These are phyloP conservation scores for Coprinellus micaceus DNA, from an alignment of 768 basidiomycete genomes.

Conservation along the genomic window DNA sequence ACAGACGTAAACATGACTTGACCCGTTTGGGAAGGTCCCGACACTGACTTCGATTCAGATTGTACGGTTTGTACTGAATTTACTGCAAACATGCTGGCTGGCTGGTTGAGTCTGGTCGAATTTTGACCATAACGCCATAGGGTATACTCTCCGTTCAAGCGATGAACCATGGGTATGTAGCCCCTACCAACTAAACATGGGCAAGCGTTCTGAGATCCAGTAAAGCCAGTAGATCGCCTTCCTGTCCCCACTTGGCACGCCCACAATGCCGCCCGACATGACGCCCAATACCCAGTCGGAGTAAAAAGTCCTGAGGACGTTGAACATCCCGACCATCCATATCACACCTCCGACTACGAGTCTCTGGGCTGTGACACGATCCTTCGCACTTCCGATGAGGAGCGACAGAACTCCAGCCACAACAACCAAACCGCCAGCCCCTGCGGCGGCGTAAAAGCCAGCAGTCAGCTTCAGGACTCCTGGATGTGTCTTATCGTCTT, in stretches of 20 bases:
- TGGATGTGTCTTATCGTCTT: constrained; percentile 7
- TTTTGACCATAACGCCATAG: not conserved
- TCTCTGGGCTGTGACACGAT: not conserved
- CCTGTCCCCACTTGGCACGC: constrained; percentile 12
- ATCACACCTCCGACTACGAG: constrained; percentile 4
- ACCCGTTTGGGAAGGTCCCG: no score
- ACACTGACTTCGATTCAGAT: no score
- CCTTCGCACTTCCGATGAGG: not conserved
- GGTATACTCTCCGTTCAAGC: not conserved
- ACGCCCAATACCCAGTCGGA: constrained; percentile 15
- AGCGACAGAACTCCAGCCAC: not conserved
- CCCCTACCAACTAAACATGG: constrained; percentile 11
- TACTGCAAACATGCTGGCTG: no score
- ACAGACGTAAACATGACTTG: no score
- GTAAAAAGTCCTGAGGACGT: constrained; percentile 13
- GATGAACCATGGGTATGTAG: not conserved
- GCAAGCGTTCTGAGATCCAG: constrained; percentile 9
- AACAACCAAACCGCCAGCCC: not conserved
- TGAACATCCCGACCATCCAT: constrained; percentile 9
- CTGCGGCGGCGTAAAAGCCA: constrained; percentile 11
- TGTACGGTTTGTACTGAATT: no score
- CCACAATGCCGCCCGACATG: constrained; percentile 11
- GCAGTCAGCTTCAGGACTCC: constrained; percentile 6
- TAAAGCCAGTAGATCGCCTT: constrained; percentile 13
- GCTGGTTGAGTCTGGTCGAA: no score